Base-by-base conservation (phyloP, 2,329 filamentous ascomycete species). In the Verticillium isaacii region DNA sequence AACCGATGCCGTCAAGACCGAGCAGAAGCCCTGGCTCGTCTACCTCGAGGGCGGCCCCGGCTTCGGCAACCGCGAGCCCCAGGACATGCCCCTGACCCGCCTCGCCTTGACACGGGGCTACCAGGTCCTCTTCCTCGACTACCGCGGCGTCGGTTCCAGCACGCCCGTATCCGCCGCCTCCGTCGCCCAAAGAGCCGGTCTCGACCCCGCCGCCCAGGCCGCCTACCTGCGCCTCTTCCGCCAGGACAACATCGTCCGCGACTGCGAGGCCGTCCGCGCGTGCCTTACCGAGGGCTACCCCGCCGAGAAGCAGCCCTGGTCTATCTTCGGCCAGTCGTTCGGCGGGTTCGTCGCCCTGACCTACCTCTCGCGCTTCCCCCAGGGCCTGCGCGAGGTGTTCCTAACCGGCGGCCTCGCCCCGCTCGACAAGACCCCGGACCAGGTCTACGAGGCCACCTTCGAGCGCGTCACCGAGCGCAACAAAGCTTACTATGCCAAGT, bases 31-130 rank as follows among this genome's bases (percentile, higher is more conserved):
- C 9, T 88, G 82, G 75, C 77, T 89, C 60, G 82, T 93, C 64
- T 97, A 89, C 72, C 83, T 96, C 15, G 89, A 96, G 77, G 94
- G 94, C 65, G 94, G 94, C 0, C 94, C 93, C 0, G 93, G 93
- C 3, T 88, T 90, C 70, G 88, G 89, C 64, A 93, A 91, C 70
- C 80, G 84, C 6, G 80, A 89, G 58, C 93, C 94, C 1, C 89
- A 96, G 71, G 84, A 90, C 62, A 85, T 87, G 64, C 80, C 87
- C 8, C 85, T 92, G 71, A 90, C 91, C n/a, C 83, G 86, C 36
- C 79, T 82, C 34, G 82, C 92, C 61, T 82, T 97, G 6, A 86
- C 89, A 63, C 88, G 89, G 65, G 93, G 93, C 17, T 97, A 97
- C 71, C 91, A 96, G 73, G 80, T 92, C 56, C 83, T 98, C 2